Evolutionary conservation across 2,329 filamentous ascomycete species (phyloP).

Genomic region (Penicillium brasilianum): DNA sequence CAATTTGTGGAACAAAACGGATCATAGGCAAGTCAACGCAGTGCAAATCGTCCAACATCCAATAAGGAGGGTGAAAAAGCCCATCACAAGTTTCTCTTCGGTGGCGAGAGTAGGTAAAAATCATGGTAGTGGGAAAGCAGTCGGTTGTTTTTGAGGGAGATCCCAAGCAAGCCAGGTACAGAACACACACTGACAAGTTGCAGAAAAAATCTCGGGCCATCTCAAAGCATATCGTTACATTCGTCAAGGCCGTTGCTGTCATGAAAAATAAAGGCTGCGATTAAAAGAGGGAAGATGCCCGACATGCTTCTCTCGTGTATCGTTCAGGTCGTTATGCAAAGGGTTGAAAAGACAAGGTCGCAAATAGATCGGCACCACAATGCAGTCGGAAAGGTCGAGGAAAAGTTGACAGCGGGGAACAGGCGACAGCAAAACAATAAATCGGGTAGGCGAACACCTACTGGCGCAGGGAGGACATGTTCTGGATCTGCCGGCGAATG

Average conservation of each 20-base stretch:
- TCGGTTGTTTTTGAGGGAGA: constrained; percentile 14
- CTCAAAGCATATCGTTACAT: constrained; percentile 37
- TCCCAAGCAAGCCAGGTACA: constrained; percentile 10
- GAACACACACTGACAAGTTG: constrained; percentile 10
- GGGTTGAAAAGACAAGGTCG: constrained; percentile 22
- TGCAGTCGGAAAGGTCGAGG: constrained; percentile 28
- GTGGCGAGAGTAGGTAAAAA: constrained; percentile 10
- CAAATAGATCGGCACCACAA: constrained; percentile 30
- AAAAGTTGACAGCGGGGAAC: constrained; percentile 7
- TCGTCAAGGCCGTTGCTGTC: constrained; percentile 44
- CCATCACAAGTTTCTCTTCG: constrained; percentile 33
- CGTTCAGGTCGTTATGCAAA: constrained; percentile 39
- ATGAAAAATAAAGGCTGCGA: constrained; percentile 34
- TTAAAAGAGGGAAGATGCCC: constrained; percentile 15
- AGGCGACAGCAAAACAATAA: neutral
- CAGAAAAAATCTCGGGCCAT: constrained; percentile 16
- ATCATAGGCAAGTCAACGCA: neutral
- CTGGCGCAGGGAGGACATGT: constrained; percentile 40
- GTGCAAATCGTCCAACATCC: neutral
- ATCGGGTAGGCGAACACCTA: constrained; percentile 21
- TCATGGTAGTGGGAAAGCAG: constrained; percentile 10
- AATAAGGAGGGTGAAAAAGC: constrained; percentile 22
- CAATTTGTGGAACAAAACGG: neutral
- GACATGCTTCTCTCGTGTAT: constrained; percentile 24
- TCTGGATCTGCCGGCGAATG: constrained; percentile 47